Evolutionary conservation across 2,329 filamentous ascomycete species (phyloP).

Genomic region (Amauroascus niger): DNA sequence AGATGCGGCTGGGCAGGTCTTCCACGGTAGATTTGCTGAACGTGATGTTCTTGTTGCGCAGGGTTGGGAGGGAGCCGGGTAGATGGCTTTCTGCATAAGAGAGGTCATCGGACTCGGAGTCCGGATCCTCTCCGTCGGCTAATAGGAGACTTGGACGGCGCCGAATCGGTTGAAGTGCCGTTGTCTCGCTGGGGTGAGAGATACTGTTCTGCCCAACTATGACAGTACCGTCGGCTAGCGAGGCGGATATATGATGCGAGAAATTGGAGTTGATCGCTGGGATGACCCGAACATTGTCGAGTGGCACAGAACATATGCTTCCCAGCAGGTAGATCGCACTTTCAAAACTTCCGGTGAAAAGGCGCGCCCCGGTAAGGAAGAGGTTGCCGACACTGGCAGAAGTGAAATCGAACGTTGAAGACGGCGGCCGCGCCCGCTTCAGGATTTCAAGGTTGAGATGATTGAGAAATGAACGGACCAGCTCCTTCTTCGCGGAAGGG

Average conservation of each 20-base stretch:
- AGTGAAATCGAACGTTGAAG: slow-evolving; percentile 66
- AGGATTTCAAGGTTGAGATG: slow-evolving; percentile 67
- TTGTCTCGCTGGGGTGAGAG: slow-evolving; percentile 66
- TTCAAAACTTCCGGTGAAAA: slow-evolving; percentile 90
- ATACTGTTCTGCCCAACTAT: slow-evolving; percentile 92
- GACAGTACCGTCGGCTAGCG: slow-evolving; percentile 61
- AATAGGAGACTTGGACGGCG: slow-evolving; percentile 30
- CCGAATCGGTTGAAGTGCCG: slow-evolving; percentile 34
- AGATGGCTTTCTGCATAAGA: slow-evolving; percentile 37
- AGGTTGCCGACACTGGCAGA: slow-evolving; percentile 68
- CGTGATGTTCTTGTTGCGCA: slow-evolving; percentile 69
- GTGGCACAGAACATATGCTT: slow-evolving; percentile 74
- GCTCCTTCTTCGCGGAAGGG: slow-evolving; percentile 61
- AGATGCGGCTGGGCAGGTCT: slow-evolving; percentile 67
- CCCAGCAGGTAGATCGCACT: slow-evolving; percentile 83
- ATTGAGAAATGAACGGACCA: slow-evolving; percentile 68
- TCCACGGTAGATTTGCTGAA: slow-evolving; percentile 75
- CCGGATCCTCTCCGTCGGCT: slow-evolving; percentile 24
- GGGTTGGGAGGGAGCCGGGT: slow-evolving; percentile 60
- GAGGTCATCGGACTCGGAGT: slow-evolving; percentile 27
- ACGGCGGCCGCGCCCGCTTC: slow-evolving; percentile 59
- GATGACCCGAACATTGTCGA: slow-evolving; percentile 61
- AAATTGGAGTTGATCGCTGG: slow-evolving; percentile 93
- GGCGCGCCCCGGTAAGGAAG: slow-evolving; percentile 71
- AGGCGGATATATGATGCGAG: slow-evolving; percentile 84